Base-by-base conservation (phyloP, 345 rosid genomes). In the Dipteronia dyeriana region DNA sequence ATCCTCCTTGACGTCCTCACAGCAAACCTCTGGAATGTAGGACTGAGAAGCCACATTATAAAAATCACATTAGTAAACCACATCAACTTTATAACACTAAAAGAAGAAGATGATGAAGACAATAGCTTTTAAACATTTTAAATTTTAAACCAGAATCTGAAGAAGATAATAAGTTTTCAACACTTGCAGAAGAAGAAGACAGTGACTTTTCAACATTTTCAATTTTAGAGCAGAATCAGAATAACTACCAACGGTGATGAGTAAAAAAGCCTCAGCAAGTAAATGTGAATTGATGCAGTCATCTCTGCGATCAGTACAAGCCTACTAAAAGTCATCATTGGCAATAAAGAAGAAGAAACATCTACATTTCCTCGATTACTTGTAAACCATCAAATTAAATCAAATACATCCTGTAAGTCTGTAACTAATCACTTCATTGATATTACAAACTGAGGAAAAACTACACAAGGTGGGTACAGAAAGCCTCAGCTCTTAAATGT, bases 21-120 rank as follows among this genome's bases (percentile, higher is more conserved):
- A 23, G 97, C 96, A 88, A 93, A 93, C 78, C 97, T 89, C 86
- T 93, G 97, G 77, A 93, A 93, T 65, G 96, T 81, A 78, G 81
- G 96, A 79, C 97, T 93, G 84, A 23, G 17, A 68, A 74, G 31
- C 31, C 54, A 79, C 74, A 69, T 43, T 16, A 14, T 26, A 22
- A 17, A 10, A 62, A 61, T 20, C 9, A 38, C 38, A 59, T 47
- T 54, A 14, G 26, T 31, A 34, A 70, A 68, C 57, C 59, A 54
- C 47, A 5, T 16, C 5, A 16, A 4, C 57, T 53, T 53, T 56
- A n/a, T 22, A 56, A 19, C n/a, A 56, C n/a, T 22, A 5, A 23
- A 14, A 17, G 14, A 20, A 68, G 19, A 17, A 56, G 9, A n/a
- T 8, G 11, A 43, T 8, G 31, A 7, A 14, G 13, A 14, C 10